Evolutionary conservation across 1,284 basidiomycete genomes (phyloP).

Genomic region (Ceratobasidium sp.): DNA sequence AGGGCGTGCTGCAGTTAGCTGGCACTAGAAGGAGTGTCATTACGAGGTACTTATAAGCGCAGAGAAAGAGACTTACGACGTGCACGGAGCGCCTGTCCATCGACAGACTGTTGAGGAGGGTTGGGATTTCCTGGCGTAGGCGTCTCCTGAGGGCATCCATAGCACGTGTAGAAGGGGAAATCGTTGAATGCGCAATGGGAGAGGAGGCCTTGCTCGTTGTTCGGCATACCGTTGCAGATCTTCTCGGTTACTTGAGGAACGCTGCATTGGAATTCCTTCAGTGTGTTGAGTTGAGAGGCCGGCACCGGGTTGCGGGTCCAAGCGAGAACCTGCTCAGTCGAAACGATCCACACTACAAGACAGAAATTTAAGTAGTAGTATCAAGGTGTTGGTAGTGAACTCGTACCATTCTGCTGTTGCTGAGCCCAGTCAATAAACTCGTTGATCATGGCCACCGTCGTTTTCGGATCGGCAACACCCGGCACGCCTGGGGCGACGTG

Average conservation of each 20-base stretch:
- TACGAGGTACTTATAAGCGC: neutral
- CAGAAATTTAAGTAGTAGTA: conserved; percentile 36
- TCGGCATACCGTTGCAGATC: conserved; percentile 81
- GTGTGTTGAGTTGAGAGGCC: conserved; percentile 67
- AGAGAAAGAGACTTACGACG: conserved; percentile 52
- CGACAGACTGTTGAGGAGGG: conserved; percentile 67
- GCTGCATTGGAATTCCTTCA: conserved; percentile 71
- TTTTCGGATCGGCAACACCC: conserved; percentile 65
- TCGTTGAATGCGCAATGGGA: conserved; percentile 74
- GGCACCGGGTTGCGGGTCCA: conserved; percentile 82
- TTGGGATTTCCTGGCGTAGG: conserved; percentile 74
- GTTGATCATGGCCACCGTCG: conserved; percentile 80
- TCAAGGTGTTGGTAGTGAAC: neutral
- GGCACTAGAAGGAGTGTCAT: conserved; percentile 56
- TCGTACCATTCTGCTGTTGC: conserved; percentile 72
- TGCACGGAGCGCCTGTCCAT: conserved; percentile 64
- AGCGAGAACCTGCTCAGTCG: conserved; percentile 76
- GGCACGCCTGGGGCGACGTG: conserved; percentile 75
- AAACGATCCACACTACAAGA: conserved; percentile 78
- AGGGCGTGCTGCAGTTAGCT: conserved; percentile 79
- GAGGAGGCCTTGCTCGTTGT: conserved; percentile 72
- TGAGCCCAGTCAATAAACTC: conserved; percentile 86
- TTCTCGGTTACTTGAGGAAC: conserved; percentile 69
- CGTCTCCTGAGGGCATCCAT: conserved; percentile 74
- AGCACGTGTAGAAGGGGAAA: conserved; percentile 84